These are phyloP conservation scores for Syncephalis plumigaleata DNA, from an alignment of 371 early-diverging fungal genomes.

Conservation along the genomic window DNA sequence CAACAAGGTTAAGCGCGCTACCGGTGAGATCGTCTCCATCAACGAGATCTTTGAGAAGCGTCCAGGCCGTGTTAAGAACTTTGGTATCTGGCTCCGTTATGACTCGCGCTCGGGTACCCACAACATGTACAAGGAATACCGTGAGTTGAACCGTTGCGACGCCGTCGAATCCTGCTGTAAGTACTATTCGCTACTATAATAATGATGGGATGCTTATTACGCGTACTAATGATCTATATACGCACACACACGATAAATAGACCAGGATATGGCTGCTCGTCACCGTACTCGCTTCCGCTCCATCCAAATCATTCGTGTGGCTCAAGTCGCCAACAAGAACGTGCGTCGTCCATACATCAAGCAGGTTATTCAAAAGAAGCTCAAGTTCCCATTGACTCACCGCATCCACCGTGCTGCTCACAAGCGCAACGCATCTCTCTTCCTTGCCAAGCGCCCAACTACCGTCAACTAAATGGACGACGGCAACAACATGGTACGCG, in stretches of 20 bases:
- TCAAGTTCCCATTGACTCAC: slow-evolving; percentile 97
- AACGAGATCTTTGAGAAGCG: slow-evolving; percentile 96
- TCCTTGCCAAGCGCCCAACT: slow-evolving; percentile 81
- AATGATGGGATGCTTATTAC: not conserved
- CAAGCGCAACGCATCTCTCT: slow-evolving; percentile 50
- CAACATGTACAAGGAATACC: slow-evolving; percentile 99
- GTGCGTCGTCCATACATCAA: slow-evolving; percentile 95
- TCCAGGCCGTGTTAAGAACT: slow-evolving; percentile 94
- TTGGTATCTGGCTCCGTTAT: slow-evolving; percentile 98
- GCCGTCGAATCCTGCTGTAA: slow-evolving; percentile 89
- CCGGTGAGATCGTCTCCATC: slow-evolving; percentile 92
- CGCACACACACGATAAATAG: slow-evolving; percentile 14
- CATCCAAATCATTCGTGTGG: slow-evolving; percentile 96
- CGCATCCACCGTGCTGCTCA: slow-evolving; percentile 65
- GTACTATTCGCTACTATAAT: slow-evolving; percentile 9
- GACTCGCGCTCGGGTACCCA: slow-evolving; percentile 98
- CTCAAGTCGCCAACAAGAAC: slow-evolving; percentile 72
- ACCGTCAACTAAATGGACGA: slow-evolving; percentile 41
- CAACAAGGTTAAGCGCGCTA: slow-evolving; percentile 98
- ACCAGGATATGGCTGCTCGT: slow-evolving; percentile 98
- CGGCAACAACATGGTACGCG: no score
- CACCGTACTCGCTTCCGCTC: slow-evolving; percentile 97
- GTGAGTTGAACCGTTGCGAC: slow-evolving; percentile 84
- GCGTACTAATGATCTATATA: no score
- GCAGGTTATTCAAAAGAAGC: slow-evolving; percentile 75